Conservation (phyloP, 345 rosid genomes). For the Pistacia integerrima region DNA sequence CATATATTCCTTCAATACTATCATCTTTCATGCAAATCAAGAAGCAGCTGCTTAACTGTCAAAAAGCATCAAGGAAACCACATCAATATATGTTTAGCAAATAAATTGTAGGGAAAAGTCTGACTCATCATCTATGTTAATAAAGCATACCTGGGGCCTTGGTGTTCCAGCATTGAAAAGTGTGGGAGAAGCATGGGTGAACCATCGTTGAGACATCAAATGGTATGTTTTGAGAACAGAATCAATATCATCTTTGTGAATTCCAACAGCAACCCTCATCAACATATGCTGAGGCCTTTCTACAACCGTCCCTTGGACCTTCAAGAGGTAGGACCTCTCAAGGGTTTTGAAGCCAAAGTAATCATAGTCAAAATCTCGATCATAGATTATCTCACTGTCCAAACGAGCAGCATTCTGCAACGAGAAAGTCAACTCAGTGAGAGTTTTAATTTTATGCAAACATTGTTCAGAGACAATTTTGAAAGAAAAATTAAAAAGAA, state of each 20-base stretch:
- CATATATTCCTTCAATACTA: slow-evolving; percentile 92
- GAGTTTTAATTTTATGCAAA: too few relatives aligned
- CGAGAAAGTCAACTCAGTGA: background rate
- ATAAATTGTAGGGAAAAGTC: background rate
- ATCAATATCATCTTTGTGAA: slow-evolving; percentile 77
- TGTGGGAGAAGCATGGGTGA: slow-evolving; percentile 96
- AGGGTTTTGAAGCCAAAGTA: slow-evolving; percentile 93
- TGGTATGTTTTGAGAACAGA: slow-evolving; percentile 78
- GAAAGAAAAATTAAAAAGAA: background rate
- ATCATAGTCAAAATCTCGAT: slow-evolving; percentile 90
- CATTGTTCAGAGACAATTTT: background rate
- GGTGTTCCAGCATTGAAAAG: slow-evolving; percentile 94
- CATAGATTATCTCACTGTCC: slow-evolving; percentile 94
- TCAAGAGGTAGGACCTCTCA: slow-evolving; percentile 86
- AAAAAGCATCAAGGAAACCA: slow-evolving; percentile 6
- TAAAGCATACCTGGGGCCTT: slow-evolving; percentile 66
- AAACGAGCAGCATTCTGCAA: slow-evolving; percentile 69
- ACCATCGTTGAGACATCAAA: slow-evolving; percentile 94
- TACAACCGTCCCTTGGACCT: slow-evolving; percentile 83
- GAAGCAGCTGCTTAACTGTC: slow-evolving; percentile 90
- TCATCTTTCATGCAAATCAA: slow-evolving; percentile 92
- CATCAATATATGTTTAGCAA: background rate
- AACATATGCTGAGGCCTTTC: slow-evolving; percentile 95
- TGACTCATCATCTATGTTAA: background rate
- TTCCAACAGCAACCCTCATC: slow-evolving; percentile 94